phyloP scores from a whole-genome alignment of 495 filamentous ascomycete genomes.

The Aspergillus ostianus region DNA sequence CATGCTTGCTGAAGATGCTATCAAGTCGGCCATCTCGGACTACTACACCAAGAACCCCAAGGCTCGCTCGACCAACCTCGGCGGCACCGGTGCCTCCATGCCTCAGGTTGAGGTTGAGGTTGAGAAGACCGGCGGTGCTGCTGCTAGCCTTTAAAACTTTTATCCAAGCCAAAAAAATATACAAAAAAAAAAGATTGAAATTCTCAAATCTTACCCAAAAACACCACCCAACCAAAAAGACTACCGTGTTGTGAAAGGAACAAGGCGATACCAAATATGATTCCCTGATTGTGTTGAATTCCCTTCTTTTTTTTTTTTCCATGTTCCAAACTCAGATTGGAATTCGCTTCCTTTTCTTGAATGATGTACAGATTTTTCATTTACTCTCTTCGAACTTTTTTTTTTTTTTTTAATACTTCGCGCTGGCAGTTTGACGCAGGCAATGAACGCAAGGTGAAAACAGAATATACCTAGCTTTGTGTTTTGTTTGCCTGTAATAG shows the following conservation, averaged over 20 bases:
- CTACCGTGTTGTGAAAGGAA: not conserved
- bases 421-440: not conserved
- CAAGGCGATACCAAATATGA: slow-evolving; percentile 7
- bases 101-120: slow-evolving; percentile 52
- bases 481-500: slow-evolving; percentile 25
- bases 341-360: not conserved
- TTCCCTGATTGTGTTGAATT: slow-evolving; percentile 4
- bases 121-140: slow-evolving; percentile 28
- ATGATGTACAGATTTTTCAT: slow-evolving; percentile 5
- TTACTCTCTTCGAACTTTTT: slow-evolving; percentile 15
- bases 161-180: not conserved
- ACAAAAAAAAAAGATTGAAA: not conserved
- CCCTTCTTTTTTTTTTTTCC: slow-evolving; percentile 1
- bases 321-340: slow-evolving; percentile 1
- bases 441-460: slow-evolving; percentile 20
- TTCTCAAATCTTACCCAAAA: slow-evolving; percentile 1
- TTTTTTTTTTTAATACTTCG: slow-evolving; percentile 22
- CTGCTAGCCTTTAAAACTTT: slow-evolving; percentile 29
- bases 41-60: slow-evolving; percentile 94
- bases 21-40: slow-evolving; percentile 98
- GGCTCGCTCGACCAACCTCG: slow-evolving; percentile 67
- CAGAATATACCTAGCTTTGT: slow-evolving; percentile 14
- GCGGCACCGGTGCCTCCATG: slow-evolving; percentile 62
- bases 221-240: slow-evolving; percentile 2
- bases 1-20: slow-evolving; percentile 98